phyloP scores from a whole-genome alignment of 2,329 filamentous ascomycete genomes.

The Colletotrichum coccodes region DNA sequence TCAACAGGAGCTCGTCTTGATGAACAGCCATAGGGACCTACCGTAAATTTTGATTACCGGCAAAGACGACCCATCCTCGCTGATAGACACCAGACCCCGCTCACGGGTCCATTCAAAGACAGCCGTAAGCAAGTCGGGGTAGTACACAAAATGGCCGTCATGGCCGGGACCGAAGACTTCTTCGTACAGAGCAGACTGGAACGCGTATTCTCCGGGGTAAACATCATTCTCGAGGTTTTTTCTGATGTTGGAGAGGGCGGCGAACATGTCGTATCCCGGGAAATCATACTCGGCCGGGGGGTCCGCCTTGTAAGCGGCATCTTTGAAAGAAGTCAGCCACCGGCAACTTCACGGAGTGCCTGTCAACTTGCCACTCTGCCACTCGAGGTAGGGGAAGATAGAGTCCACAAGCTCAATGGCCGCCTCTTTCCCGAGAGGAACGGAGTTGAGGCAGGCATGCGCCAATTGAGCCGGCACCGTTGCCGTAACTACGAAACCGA shows the following conservation, averaged over 20 bases:
- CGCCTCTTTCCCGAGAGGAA: constrained; percentile 50
- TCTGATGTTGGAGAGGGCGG: constrained; percentile 44
- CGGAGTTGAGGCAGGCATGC: constrained; percentile 52
- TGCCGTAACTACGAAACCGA: neutral
- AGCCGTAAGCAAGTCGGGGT: constrained; percentile 50
- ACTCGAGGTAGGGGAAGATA: constrained; percentile 52
- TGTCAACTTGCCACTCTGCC: constrained; percentile 46
- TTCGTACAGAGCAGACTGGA: constrained; percentile 51
- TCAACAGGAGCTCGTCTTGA: too few species aligned
- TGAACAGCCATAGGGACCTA: neutral
- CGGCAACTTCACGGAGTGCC: neutral
- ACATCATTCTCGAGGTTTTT: constrained; percentile 43
- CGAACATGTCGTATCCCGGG: constrained; percentile 51
- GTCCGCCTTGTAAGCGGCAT: constrained; percentile 57
- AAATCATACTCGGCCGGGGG: constrained; percentile 62
- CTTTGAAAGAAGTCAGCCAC: constrained; percentile 25
- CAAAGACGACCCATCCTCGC: constrained; percentile 45
- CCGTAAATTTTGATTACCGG: constrained; percentile 59
- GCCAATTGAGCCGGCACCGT: constrained; percentile 48
- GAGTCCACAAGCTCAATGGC: constrained; percentile 51
- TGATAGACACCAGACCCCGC: constrained; percentile 52
- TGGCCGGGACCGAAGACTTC: constrained; percentile 50
- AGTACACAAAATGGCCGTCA: constrained; percentile 53
- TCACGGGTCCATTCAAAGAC: constrained; percentile 49
- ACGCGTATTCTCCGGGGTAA: constrained; percentile 52